Evolutionary conservation across 345 rosid genomes (phyloP).

Genomic region (Corchorus olitorius): DNA sequence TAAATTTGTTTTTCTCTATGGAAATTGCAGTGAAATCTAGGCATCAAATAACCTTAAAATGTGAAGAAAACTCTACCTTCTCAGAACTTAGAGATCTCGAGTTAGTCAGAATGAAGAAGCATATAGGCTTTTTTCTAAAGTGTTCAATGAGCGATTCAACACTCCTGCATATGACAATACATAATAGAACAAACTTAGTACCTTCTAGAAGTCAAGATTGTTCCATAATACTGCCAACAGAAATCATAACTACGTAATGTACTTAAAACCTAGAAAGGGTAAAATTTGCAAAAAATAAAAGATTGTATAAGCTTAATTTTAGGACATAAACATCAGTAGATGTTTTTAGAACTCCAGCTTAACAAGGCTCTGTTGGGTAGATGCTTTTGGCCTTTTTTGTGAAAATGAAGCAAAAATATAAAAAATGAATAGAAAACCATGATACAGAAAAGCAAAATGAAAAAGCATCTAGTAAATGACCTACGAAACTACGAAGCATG

Average conservation of each 20-base stretch:
- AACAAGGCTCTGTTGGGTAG: background rate
- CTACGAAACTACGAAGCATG: background rate
- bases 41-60: conserved; percentile 7
- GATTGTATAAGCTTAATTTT: background rate
- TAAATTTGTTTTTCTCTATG: background rate
- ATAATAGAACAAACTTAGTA: background rate
- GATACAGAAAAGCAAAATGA: too few species aligned
- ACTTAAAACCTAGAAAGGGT: background rate
- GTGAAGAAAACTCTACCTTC: conserved; percentile 53
- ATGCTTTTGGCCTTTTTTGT: too few species aligned
- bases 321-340: background rate
- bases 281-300: background rate
- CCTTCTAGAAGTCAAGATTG: conserved; percentile 8
- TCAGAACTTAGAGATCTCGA: conserved; percentile 88
- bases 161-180: conserved; percentile 54
- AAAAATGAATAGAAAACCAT: too few species aligned
- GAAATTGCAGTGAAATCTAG: conserved; percentile 10
- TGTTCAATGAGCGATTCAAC: conserved; percentile 71
- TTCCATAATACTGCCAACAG: background rate
- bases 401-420: too few species aligned
- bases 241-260: background rate
- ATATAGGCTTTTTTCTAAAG: conserved; percentile 64
- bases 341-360: background rate
- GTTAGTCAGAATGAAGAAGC: conserved; percentile 93
- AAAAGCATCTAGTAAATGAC: too few species aligned